These are phyloP conservation scores for Wickerhamiella australiensis DNA, from an alignment of 805 yeast genomes.

Conservation along the genomic window DNA sequence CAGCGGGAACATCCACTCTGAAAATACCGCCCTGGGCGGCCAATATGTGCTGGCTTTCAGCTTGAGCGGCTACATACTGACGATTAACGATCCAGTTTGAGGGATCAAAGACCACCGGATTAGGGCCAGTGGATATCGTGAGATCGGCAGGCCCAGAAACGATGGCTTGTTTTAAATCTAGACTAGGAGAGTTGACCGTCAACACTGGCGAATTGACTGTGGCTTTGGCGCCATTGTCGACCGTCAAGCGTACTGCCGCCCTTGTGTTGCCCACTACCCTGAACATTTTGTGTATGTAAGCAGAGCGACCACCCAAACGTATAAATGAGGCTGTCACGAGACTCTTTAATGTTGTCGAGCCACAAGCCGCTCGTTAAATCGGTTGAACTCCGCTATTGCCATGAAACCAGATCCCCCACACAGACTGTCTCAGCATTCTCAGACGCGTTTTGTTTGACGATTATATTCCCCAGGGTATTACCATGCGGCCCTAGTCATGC, in stretches of 20 bases:
- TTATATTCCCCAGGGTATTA: background rate
- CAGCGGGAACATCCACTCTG: conserved; percentile 11
- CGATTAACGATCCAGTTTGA: conserved; percentile 1
- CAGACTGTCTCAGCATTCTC: no score
- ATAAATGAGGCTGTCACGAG: no score
- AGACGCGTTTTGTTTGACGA: background rate
- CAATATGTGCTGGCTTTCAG: background rate
- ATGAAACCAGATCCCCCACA: no score
- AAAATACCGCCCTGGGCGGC: conserved; percentile 9
- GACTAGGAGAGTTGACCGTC: background rate
- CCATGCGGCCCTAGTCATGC: background rate
- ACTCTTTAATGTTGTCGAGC: no score
- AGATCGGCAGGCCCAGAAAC: conserved; percentile 4
- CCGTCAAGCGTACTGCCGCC: background rate
- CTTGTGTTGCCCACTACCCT: conserved; percentile 5
- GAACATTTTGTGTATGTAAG: conserved; percentile 4
- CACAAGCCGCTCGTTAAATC: no score
- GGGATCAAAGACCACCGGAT: conserved; percentile 1
- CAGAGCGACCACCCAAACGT: no score
- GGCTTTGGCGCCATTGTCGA: background rate
- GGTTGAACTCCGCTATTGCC: no score
- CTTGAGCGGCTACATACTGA: conserved; percentile 1
- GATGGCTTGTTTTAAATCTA: background rate
- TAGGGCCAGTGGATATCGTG: background rate
- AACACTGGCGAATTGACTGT: background rate